A percentile compares a stretch with the other conserved stretches of the same genome.
phyloP scores from a whole-genome alignment of 2,329 filamentous ascomycete genomes.

The Macroventuria anomochaeta region DNA sequence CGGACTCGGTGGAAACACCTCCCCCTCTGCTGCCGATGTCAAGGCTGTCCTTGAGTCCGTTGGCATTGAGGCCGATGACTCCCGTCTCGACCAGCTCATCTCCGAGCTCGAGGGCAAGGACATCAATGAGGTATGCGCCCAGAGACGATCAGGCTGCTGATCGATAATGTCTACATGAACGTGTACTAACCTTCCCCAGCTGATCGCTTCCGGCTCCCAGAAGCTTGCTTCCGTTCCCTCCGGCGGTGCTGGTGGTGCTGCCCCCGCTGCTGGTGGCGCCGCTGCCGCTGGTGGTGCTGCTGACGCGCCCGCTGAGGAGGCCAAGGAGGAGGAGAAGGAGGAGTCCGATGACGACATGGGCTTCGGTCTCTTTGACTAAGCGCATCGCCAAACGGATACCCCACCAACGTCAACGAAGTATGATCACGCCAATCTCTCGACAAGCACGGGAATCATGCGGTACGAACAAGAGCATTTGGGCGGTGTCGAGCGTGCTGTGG shows the following conservation, averaged over 20 bases:
- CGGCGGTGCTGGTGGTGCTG: slow-evolving; percentile 77
- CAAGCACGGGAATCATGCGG: slow-evolving; percentile 42
- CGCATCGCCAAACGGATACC: slow-evolving; percentile 32
- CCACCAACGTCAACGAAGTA: slow-evolving; percentile 33
- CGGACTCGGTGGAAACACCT: slow-evolving; percentile 88
- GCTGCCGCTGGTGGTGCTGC: slow-evolving; percentile 66
- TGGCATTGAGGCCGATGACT: slow-evolving; percentile 87
- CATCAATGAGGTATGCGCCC: slow-evolving; percentile 80
- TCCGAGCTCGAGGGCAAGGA: slow-evolving; percentile 89
- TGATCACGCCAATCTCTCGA: slow-evolving; percentile 38
- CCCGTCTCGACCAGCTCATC: slow-evolving; percentile 85
- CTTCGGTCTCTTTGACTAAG: slow-evolving; percentile 73
- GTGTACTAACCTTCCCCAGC: slow-evolving; percentile 60
- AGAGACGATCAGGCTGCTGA: slow-evolving; percentile 10
- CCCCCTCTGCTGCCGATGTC: slow-evolving; percentile 84
- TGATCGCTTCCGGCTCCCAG: slow-evolving; percentile 85
- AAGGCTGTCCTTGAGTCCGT: slow-evolving; percentile 84
- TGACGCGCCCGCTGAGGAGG: slow-evolving; percentile 60
- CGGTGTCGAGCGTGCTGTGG: slow-evolving; percentile 46
- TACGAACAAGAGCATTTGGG: slow-evolving; percentile 42
- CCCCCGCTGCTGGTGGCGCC: slow-evolving; percentile 67
- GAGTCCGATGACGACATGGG: slow-evolving; percentile 79
- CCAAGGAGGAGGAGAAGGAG: slow-evolving; percentile 79
- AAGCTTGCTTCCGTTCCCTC: slow-evolving; percentile 99
- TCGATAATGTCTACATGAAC: slow-evolving; percentile 44